phyloP scores from a whole-genome alignment of 2,329 filamentous ascomycete species.

The Escovopsis sp. region DNA sequence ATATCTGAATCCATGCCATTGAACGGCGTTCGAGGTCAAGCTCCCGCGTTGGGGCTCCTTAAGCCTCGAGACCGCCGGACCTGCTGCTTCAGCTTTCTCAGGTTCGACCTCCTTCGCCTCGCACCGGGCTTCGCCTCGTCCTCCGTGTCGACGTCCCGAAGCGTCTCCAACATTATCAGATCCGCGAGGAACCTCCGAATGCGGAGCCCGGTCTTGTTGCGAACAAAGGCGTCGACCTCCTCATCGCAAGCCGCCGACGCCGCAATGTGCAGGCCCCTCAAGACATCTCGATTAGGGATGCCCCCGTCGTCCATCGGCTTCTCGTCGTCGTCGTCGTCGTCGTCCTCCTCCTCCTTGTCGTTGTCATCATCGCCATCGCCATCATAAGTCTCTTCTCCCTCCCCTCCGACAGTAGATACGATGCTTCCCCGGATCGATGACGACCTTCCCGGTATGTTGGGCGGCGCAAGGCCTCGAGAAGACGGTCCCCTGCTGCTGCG shows the following conservation, averaged over 20 bases:
- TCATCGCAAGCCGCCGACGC: conserved; percentile 42
- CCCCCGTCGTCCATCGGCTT: conserved; percentile 12
- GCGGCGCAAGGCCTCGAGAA: conserved; percentile 13
- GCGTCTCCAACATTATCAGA: conserved; percentile 33
- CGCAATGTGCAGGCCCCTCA: conserved; percentile 40
- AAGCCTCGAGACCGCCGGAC: conserved; percentile 20
- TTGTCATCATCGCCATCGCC: conserved; percentile 15
- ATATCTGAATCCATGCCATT: too few relatives aligned
- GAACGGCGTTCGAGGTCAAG: neutral
- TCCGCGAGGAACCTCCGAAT: conserved; percentile 41
- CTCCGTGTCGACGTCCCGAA: conserved; percentile 19
- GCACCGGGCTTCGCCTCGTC: conserved; percentile 14
- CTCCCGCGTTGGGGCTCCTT: conserved; percentile 3
- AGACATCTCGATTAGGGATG: conserved; percentile 35
- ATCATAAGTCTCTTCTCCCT: neutral
- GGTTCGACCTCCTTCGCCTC: conserved; percentile 16
- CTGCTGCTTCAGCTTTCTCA: conserved; percentile 22
- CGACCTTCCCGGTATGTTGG: conserved; percentile 21
- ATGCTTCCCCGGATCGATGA: conserved; percentile 19
- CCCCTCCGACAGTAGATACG: conserved; percentile 3
- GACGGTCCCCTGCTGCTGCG: conserved; percentile 14
- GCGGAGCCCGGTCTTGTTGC: conserved; percentile 34
- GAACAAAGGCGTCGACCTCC: conserved; percentile 36
- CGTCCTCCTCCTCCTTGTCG: neutral
- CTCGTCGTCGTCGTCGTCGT: conserved; percentile 15